phyloP scores from a whole-genome alignment of 2,329 filamentous ascomycete species.

The Talaromyces marneffei region DNA sequence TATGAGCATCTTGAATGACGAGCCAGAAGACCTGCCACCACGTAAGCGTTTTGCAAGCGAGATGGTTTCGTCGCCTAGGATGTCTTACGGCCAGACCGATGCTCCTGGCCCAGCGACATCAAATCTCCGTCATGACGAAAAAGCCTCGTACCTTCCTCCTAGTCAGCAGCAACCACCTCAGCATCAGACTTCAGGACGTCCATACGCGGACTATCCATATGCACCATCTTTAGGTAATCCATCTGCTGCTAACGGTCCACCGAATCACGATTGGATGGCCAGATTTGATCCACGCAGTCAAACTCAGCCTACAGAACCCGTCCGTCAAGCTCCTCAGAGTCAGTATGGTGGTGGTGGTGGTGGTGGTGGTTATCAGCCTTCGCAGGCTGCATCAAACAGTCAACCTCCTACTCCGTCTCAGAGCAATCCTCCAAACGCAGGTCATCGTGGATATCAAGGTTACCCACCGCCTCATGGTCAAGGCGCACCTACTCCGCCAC shows the following conservation, averaged over 20 bases:
- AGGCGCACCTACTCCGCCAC: slow-evolving; percentile 15
- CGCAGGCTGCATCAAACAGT: slow-evolving; percentile 6
- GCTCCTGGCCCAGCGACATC: slow-evolving; percentile 18
- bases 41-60: slow-evolving; percentile 43
- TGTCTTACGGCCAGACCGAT: slow-evolving; percentile 9
- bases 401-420: slow-evolving; percentile 12
- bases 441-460: slow-evolving; percentile 10
- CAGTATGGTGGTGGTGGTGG: slow-evolving; percentile 17
- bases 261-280: slow-evolving; percentile 39
- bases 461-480: slow-evolving; percentile 22
- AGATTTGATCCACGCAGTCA: slow-evolving; percentile 38
- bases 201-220: slow-evolving; percentile 32
- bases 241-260: slow-evolving; percentile 21
- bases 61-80: slow-evolving; percentile 13
- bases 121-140: slow-evolving; percentile 19
- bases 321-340: slow-evolving; percentile 29
- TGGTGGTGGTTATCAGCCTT: slow-evolving; percentile 4
- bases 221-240: slow-evolving; percentile 23
- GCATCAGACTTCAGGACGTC: slow-evolving; percentile 5
- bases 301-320: slow-evolving; percentile 18
- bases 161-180: slow-evolving; percentile 23
- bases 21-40: slow-evolving; percentile 43
- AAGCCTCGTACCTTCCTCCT: slow-evolving; percentile 26
- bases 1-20: slow-evolving; percentile 45
- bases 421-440: neutral